Base-by-base conservation (phyloP, 345 rosid genomes). In the Syzygium aromaticum region DNA sequence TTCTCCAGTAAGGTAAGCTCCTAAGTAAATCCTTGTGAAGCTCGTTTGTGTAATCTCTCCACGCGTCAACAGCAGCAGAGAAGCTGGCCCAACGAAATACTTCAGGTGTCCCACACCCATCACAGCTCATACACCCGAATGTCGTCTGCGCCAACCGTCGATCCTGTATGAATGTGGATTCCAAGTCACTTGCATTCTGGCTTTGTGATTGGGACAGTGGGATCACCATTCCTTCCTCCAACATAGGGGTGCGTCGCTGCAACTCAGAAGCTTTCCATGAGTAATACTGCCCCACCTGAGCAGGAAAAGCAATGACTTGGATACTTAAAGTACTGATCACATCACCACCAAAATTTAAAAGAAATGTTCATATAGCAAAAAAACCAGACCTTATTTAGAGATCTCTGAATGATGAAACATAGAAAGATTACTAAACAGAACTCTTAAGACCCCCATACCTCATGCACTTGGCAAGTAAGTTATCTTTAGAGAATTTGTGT, bases 1-100 rank as follows among this genome's bases (percentile, higher is more conserved):
- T 84, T 92, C 86, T 92, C 99, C 98, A 96, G 17, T 88, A 84
- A 30, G 99, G 94, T 87, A 95, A 90, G 88, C 96, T 95, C 53
- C 84, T 67, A n/a, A 87, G 82, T 33, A 98, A 86, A 53, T 94
- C 88, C 86, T 89, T 86, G 17, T 85, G 91, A 87, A 94, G 91
- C 90, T 90, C 92, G 51, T 59, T 8, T 3, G 89, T 88, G 88
- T 95, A 94, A 77, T 87, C 92, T 88, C 93, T 94, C 92, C 94
- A 95, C 16, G 86, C 89, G 54, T 67, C 84, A 89, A 95, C 54
- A 12, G 93, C 93, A 27, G 77, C 86, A 87, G 93, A 89, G 85
- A 95, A 88, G 40, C 49, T 86, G 51, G 51, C 86, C 94, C 94
- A 94, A 51, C 87, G 61, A 33, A 94, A 91, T 54, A 88, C 89